Evolutionary conservation across 768 basidiomycete species (phyloP), one percentile per base, ranked within the genome.

Genomic region (Pleurotus sapidus): DNA sequence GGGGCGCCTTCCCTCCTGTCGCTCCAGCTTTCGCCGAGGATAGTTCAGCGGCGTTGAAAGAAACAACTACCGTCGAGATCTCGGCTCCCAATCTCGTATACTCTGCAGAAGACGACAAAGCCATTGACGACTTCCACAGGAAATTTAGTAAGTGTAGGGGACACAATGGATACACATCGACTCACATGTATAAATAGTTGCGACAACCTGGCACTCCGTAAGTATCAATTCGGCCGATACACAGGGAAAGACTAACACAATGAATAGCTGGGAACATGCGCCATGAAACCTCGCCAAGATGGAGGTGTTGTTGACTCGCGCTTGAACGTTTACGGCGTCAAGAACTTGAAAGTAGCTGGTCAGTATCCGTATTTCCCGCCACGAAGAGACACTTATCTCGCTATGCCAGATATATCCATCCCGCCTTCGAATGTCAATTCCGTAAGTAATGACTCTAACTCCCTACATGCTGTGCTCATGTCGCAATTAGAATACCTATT

Each of bases 261-360:
- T 49, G 15, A 15, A 15, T 9, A 80, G 78, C 69, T 81, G n/a
- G 81, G 80, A 14, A 81, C 81, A 0, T 79, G 77, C 55, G 74
- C 77, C 5, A 81, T 82, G 79, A 79, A 79, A 49, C 74, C 79
- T 3, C 73, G 73, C 38, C 66, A 70, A 39, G 55, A 71, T 40
- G 71, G 70, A 5, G 80, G 80, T 4, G 82, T 82, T 23, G 80
- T 83, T 24, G 78, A 84, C 55, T 18, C 72, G 25, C 62, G 63
- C 4, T 61, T 82, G 38, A 74, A 74, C 50, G 79, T 83, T 5
- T 80, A 83, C 55, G 79, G 77, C 3, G 70, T 75, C 1, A 48
- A 62, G 39, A 72, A 73, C 18, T 67, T 83, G 30, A 78, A 83
- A 59, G 72, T 83, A 14, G 74, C 76, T 7, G 57, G 57, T 57